Evolutionary conservation across 2,329 filamentous ascomycete species (phyloP).

Genomic region (Penicillium sp.): DNA sequence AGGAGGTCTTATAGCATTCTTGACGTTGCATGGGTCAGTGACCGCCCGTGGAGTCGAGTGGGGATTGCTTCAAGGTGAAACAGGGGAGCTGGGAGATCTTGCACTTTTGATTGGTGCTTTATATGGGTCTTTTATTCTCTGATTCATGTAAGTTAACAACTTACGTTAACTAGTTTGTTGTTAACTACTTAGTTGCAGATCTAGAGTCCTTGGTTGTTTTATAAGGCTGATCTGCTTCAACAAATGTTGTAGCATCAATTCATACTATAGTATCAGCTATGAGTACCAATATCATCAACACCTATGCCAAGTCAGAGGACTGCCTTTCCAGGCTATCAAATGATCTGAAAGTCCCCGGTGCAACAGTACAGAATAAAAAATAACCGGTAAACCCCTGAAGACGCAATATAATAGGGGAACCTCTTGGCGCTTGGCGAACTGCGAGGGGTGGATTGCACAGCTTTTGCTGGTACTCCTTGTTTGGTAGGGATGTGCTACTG

Average conservation of each 20-base stretch:
- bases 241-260: no score
- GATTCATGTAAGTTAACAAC: not conserved
- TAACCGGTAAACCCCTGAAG: not conserved
- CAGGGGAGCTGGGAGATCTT: not conserved
- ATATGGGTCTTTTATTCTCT: not conserved
- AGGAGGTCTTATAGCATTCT: conserved; percentile 15
- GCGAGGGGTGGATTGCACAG: not conserved
- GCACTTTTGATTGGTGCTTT: not conserved
- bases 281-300: not conserved
- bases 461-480: not conserved
- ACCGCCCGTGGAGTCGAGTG: conserved; percentile 2
- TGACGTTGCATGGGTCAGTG: not conserved
- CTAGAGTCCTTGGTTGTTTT: not conserved
- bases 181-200: no score
- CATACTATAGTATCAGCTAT: not conserved
- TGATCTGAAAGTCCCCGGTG: not conserved
- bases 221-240: not conserved
- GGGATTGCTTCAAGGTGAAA: not conserved
- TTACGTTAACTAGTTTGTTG: no score
- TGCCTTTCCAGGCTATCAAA: not conserved
- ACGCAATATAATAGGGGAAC: not conserved
- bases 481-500: not conserved
- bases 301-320: not conserved
- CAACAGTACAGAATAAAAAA: not conserved
- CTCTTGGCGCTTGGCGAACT: not conserved